A percentile compares a stretch with the other conserved stretches of the same genome.
phyloP scores from a whole-genome alignment of 2,329 filamentous ascomycete species.

The Neopestalotiopsis rosae region DNA sequence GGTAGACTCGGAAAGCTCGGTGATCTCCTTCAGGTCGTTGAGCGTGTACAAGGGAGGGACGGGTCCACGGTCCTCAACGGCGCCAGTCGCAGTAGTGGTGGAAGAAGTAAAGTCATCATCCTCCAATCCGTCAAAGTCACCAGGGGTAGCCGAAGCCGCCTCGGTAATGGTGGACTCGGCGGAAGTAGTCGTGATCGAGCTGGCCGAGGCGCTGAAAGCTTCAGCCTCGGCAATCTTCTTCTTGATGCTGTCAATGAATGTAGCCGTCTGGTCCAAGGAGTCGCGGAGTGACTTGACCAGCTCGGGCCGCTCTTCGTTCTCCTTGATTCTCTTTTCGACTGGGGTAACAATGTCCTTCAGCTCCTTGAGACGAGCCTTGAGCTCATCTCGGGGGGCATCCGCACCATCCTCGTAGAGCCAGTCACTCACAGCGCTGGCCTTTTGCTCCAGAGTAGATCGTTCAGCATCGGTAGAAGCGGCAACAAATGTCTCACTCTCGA shows the following conservation, averaged over 20 bases:
- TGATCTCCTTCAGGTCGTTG: constrained; percentile 72
- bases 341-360: constrained; percentile 81
- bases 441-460: constrained; percentile 69
- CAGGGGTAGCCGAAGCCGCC: constrained; percentile 49
- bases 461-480: constrained; percentile 72
- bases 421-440: constrained; percentile 74
- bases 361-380: constrained; percentile 77
- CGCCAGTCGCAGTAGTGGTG: constrained; percentile 44
- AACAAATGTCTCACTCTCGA: constrained; percentile 78
- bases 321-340: constrained; percentile 75
- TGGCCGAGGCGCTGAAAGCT: constrained; percentile 58
- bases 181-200: constrained; percentile 52
- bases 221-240: constrained; percentile 74
- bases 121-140: constrained; percentile 77
- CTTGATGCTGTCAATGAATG: constrained; percentile 73
- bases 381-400: constrained; percentile 74
- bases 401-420: constrained; percentile 91
- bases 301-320: constrained; percentile 73
- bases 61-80: constrained; percentile 57
- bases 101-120: constrained; percentile 60
- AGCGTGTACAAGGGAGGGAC: constrained; percentile 72
- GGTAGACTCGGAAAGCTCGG: constrained; percentile 66
- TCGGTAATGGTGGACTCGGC: constrained; percentile 50
- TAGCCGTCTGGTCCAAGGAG: constrained; percentile 72
- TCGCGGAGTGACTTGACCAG: constrained; percentile 71